Conservation (phyloP, 768 basidiomycete genomes). For the Antrodiella citrinella region DNA sequence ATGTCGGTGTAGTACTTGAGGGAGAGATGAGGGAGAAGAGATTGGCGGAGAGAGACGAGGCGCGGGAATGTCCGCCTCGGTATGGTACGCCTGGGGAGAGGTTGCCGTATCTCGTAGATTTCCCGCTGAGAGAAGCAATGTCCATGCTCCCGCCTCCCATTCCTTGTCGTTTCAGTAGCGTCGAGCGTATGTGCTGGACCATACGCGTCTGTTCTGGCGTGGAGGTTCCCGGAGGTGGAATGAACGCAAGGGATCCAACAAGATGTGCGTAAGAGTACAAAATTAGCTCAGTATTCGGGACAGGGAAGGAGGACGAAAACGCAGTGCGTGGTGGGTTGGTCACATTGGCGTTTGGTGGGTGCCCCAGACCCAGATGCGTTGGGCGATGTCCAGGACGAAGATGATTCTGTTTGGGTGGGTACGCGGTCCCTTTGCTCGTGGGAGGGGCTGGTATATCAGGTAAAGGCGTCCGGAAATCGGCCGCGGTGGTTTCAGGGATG, state of each 20-base stretch:
- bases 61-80: conserved; percentile 39
- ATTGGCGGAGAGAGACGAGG: conserved; percentile 13
- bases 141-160: conserved; percentile 79
- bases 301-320: conserved; percentile 34
- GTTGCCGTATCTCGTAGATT: conserved; percentile 6
- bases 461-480: conserved; percentile 14
- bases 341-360: conserved; percentile 23
- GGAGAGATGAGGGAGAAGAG: conserved; percentile 26
- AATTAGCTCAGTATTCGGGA: conserved; percentile 55
- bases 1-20: conserved; percentile 36
- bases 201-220: conserved; percentile 38
- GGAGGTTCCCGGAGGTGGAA: conserved; percentile 36
- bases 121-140: conserved; percentile 37
- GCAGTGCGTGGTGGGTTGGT: conserved; percentile 27
- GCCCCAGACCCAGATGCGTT: conserved; percentile 40
- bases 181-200: conserved; percentile 39
- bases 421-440: conserved; percentile 4
- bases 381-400: conserved; percentile 24
- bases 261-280: conserved; percentile 84
- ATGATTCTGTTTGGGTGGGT: conserved; percentile 19
- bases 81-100: conserved; percentile 14
- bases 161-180: conserved; percentile 37
- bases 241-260: conserved; percentile 55
- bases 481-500: conserved; percentile 5
- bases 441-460: conserved; percentile 3